phyloP scores from a whole-genome alignment of 2,329 filamentous ascomycete genomes.

The Aureobasidium musti region DNA sequence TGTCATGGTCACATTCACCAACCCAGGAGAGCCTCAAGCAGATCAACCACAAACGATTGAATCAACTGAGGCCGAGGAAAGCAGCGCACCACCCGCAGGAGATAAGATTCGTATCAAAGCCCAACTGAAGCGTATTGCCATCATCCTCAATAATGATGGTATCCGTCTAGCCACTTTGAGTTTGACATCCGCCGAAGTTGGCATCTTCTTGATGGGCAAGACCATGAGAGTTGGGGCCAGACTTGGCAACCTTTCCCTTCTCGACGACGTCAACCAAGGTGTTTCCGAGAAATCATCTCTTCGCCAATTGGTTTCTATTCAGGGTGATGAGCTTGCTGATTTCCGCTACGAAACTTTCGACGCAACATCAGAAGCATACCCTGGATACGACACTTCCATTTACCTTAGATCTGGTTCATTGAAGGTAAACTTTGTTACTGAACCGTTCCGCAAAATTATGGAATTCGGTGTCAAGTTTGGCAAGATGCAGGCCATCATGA shows the following conservation, averaged over 20 bases:
- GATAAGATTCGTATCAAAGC: conserved; percentile 93
- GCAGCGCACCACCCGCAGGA: conserved; percentile 43
- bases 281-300: conserved; percentile 78
- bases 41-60: conserved; percentile 39
- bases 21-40: conserved; percentile 41
- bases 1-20: conserved; percentile 86
- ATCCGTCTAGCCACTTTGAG: conserved; percentile 91
- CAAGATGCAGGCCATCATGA: conserved; percentile 99
- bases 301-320: conserved; percentile 86
- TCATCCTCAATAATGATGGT: conserved; percentile 97
- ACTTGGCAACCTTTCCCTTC: conserved; percentile 81
- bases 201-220: conserved; percentile 81
- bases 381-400: conserved; percentile 91
- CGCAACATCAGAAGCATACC: conserved; percentile 71
- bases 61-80: conserved; percentile 39
- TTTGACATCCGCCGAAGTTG: conserved; percentile 87
- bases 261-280: conserved; percentile 92
- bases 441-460: conserved; percentile 97
- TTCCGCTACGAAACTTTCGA: conserved; percentile 98
- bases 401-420: conserved; percentile 90
- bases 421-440: conserved; percentile 95
- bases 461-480: conserved; percentile 98
- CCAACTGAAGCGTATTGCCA: conserved; percentile 85
- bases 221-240: conserved; percentile 85
- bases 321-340: conserved; percentile 92